phyloP scores from a whole-genome alignment of 2,329 filamentous ascomycete species.

The Plectosphaerella sp. region DNA sequence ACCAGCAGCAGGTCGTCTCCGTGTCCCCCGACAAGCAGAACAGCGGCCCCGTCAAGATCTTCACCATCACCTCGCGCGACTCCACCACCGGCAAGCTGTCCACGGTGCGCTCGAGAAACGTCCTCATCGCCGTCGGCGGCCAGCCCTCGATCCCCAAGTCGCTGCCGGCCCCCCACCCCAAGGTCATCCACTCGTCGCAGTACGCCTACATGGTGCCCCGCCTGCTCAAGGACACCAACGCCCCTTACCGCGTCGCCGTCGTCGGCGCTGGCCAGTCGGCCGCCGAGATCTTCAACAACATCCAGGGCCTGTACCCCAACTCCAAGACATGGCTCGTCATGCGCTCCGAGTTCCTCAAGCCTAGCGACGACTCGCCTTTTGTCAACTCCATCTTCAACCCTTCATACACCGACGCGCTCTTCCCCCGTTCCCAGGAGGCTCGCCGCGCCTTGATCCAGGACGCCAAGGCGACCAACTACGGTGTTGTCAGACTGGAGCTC shows the following conservation, averaged over 20 bases:
- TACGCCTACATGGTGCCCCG: constrained; percentile 64
- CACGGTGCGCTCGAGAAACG: constrained; percentile 57
- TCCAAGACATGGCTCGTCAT: constrained; percentile 74
- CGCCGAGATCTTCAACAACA: constrained; percentile 90
- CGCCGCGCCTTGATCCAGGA: constrained; percentile 58
- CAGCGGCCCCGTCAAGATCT: constrained; percentile 53
- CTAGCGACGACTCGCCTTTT: constrained; percentile 94
- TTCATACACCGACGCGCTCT: constrained; percentile 73
- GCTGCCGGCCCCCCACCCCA: constrained; percentile 65
- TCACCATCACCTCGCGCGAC: constrained; percentile 64
- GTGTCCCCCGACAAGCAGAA: constrained; percentile 48
- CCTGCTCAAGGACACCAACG: constrained; percentile 51
- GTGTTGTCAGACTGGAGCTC: constrained; percentile 84
- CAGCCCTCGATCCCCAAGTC: constrained; percentile 65
- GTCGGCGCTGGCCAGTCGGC: constrained; percentile 89
- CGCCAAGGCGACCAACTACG: constrained; percentile 87
- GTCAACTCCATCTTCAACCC: constrained; percentile 95
- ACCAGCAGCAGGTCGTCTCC: constrained; percentile 71
- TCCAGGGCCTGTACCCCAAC: constrained; percentile 79
- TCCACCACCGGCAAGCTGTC: constrained; percentile 48
- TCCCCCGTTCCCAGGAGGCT: constrained; percentile 57
- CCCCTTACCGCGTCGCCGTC: constrained; percentile 72
- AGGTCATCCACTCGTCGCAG: constrained; percentile 83
- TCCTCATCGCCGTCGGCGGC: constrained; percentile 56
- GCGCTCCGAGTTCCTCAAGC: constrained; percentile 76